Percentiles rank a stretch among this genome's conserved stretches.
phyloP scores from a whole-genome alignment of 139 green algal genomes.

The Yamagishiella unicocca region DNA sequence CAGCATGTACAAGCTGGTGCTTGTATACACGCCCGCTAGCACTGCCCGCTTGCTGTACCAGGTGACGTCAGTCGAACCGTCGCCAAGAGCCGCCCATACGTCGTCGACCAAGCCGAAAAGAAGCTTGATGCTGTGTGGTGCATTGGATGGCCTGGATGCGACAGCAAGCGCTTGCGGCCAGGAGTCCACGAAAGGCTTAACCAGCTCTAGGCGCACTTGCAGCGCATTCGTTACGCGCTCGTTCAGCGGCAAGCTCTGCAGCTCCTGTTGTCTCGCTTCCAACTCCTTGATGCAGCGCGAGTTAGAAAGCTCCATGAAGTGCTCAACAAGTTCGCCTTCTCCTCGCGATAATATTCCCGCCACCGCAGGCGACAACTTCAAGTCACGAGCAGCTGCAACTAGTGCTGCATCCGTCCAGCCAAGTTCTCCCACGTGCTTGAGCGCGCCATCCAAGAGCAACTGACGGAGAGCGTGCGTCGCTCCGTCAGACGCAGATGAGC shows the following conservation, averaged over 20 bases:
- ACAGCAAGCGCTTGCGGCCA: conserved; percentile 69
- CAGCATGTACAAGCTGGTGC: conserved; percentile 85
- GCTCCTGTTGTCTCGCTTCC: conserved; percentile 9
- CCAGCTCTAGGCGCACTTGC: conserved; percentile 69
- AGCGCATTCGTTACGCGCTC: conserved; percentile 67
- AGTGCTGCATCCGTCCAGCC: conserved; percentile 67
- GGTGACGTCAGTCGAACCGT: conserved; percentile 71
- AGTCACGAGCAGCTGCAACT: conserved; percentile 62
- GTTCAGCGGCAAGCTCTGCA: conserved; percentile 38
- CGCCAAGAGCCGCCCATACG: conserved; percentile 75
- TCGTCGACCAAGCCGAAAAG: conserved; percentile 44
- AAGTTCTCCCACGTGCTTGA: conserved; percentile 51
- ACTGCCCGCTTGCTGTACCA: conserved; percentile 82
- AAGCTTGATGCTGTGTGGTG: conserved; percentile 54
- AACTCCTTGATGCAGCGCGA: conserved; percentile 47
- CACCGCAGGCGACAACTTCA: conserved; percentile 71
- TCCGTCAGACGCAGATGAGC: not conserved
- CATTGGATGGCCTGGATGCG: conserved; percentile 62
- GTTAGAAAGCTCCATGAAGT: conserved; percentile 72
- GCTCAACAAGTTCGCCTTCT: conserved; percentile 69
- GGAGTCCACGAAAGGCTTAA: conserved; percentile 63
- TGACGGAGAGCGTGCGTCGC: not conserved
- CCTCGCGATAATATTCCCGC: conserved; percentile 59
- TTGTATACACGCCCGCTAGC: conserved; percentile 70
- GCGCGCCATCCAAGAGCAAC: conserved; percentile 45